Percentiles rank a stretch among this genome's conserved stretches.
phyloP scores from a whole-genome alignment of 768 basidiomycete species.

The Suillus placidus region DNA sequence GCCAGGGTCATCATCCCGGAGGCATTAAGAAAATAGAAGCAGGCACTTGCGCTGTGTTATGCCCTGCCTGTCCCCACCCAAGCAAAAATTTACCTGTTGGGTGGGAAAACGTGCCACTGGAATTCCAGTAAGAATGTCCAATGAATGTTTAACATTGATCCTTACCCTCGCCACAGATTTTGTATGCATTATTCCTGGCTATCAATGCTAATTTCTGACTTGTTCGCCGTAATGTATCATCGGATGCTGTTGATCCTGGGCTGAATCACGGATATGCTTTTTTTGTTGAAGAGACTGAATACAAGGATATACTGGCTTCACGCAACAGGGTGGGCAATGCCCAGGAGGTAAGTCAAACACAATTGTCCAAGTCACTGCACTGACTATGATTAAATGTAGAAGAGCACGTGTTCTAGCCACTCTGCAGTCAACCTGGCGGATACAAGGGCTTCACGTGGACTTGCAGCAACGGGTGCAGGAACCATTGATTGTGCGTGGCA shows the following conservation, averaged over 20 bases:
- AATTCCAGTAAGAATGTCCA: background rate
- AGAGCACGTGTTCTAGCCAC: background rate
- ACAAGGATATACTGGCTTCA: slow-evolving; percentile 17
- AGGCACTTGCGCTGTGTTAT: background rate
- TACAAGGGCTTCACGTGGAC: too few relatives aligned
- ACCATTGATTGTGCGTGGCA: slow-evolving; percentile 7
- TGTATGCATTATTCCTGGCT: slow-evolving; percentile 27
- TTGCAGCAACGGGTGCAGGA: slow-evolving; percentile 14
- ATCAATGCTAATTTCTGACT: slow-evolving; percentile 38
- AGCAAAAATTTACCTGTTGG: slow-evolving; percentile 11
- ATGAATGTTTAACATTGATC: background rate
- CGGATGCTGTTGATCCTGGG: slow-evolving; percentile 27
- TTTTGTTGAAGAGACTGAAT: slow-evolving; percentile 27
- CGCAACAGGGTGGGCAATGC: slow-evolving; percentile 8
- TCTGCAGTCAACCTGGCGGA: too few relatives aligned
- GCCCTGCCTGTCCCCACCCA: slow-evolving; percentile 12
- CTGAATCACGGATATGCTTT: slow-evolving; percentile 30
- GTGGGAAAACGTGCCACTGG: background rate
- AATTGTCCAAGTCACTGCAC: background rate
- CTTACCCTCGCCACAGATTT: slow-evolving; percentile 23
- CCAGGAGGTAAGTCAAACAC: slow-evolving; percentile 2
- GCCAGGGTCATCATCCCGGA: slow-evolving; percentile 1
- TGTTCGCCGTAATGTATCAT: slow-evolving; percentile 27
- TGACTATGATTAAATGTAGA: slow-evolving; percentile 3
- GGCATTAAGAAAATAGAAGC: background rate